Evolutionary conservation across 495 filamentous ascomycete genomes (phyloP), one percentile per base, ranked within the genome.

Genomic region (Oleoguttula mirabilis): DNA sequence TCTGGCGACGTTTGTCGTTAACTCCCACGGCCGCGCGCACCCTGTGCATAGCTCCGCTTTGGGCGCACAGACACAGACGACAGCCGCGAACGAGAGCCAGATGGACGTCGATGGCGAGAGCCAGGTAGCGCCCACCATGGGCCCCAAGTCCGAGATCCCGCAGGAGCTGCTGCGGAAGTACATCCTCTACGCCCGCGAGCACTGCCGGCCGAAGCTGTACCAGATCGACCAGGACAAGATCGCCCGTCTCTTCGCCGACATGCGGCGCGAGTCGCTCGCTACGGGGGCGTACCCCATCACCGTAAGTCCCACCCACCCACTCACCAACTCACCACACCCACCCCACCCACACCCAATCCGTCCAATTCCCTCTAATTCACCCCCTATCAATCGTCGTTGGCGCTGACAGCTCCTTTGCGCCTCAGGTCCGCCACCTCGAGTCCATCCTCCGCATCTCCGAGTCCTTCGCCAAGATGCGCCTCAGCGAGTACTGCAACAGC

Each of bases 161-260:
- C 92, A 99, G 60, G 85, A 94, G 49, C 65, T 96, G 37, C 66
- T 99, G 45, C 68, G 92, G 47, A 99, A 99, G 65, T 99, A 96
- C 61, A 96, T 99, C 55, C 72, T 96, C 25, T 96, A 94, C 57
- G 88, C 92, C 2, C 74, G 92, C 19, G 88, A 96, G 60, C 78
- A 78, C 50, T 92, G 84, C 63, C 70, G 72, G 45, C 92, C 92
- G 23, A 95, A 96, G 61, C 69, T 99, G 25, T 88, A 95, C 56
- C 86, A 96, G 59, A 95, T 99, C 64, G 92, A 99, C 55, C 84
- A 93, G 58, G 92, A 96, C 59, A 99, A 99, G 65, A 74, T 99
- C 23, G 83, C 92, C 11, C 71, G 86, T 31, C 69, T 99, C 2
- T 99, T 94, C 58, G 84, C 86, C 5, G 92, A 99, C 65, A 94